Conservation (phyloP, 129 eudicot species). For the Glebionis coronaria region DNA sequence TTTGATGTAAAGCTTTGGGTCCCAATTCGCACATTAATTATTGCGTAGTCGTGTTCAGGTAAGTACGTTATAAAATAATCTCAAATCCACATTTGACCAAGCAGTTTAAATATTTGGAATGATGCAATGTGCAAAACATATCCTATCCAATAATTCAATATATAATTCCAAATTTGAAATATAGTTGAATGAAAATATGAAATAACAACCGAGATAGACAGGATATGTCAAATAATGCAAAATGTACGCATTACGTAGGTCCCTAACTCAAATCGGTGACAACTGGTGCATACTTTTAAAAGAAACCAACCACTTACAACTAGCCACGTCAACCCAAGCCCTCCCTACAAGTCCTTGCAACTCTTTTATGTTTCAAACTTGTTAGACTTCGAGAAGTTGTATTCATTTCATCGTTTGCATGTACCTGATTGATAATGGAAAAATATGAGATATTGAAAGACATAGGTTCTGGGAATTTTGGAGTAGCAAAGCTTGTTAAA, state of each 20-base stretch:
- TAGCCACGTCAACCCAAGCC: constrained; percentile 23
- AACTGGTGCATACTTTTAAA: constrained; percentile 13
- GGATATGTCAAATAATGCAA: constrained; percentile 13
- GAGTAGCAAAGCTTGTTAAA: constrained; percentile 76
- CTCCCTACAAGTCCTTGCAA: constrained; percentile 11
- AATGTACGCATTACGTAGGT: constrained; percentile 14
- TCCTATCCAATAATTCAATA: neutral
- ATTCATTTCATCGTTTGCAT: constrained; percentile 9
- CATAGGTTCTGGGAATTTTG: constrained; percentile 67
- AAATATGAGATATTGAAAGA: constrained; percentile 60
- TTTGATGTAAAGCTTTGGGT: too few species aligned
- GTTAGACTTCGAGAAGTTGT: constrained; percentile 11
- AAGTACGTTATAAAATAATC: too few species aligned
- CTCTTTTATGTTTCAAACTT: neutral
- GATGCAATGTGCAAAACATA: too few species aligned
- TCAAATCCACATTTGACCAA: too few species aligned
- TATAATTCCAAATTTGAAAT: neutral
- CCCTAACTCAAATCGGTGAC: constrained; percentile 20
- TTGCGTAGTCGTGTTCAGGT: too few species aligned
- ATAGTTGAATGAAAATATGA: neutral
- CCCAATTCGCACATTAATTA: too few species aligned
- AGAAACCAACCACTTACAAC: constrained; percentile 23
- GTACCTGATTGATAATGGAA: constrained; percentile 41
- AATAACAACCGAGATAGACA: neutral
- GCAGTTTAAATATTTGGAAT: too few species aligned